These are phyloP conservation scores for Saturnispora sanitii DNA, from an alignment of 805 yeast species.

Conservation along the genomic window DNA sequence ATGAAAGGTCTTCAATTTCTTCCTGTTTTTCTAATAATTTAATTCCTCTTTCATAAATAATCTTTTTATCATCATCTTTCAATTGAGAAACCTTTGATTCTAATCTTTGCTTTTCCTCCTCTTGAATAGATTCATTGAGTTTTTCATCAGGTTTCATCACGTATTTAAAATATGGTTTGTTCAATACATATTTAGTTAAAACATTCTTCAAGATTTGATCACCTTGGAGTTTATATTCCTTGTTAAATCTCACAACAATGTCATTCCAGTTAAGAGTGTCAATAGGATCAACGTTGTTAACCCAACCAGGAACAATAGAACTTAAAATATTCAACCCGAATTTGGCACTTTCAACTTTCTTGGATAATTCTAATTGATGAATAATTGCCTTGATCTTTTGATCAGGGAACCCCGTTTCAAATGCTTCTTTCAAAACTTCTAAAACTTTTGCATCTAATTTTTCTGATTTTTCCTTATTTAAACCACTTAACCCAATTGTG, in stretches of 20 bases:
- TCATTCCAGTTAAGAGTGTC: constrained; percentile 55
- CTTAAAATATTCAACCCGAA: constrained; percentile 76
- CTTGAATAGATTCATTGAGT: constrained; percentile 40
- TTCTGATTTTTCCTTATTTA: constrained; percentile 37
- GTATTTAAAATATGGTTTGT: constrained; percentile 55
- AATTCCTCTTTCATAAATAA: constrained; percentile 51
- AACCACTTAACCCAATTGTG: constrained; percentile 79
- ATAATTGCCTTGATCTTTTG: constrained; percentile 73
- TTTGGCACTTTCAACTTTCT: constrained; percentile 81
- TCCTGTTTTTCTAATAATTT: constrained; percentile 54
- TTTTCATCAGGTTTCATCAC: constrained; percentile 62
- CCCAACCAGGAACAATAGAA: constrained; percentile 76
- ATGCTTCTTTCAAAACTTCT: constrained; percentile 36
- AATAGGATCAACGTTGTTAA: constrained; percentile 71
- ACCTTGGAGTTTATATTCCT: constrained; percentile 42
- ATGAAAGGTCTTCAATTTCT: constrained; percentile 60
- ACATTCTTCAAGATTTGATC: constrained; percentile 53
- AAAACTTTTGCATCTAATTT: constrained; percentile 39
- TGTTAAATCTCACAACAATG: constrained; percentile 48
- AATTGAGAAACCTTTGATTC: constrained; percentile 33
- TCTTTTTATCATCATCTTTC: constrained; percentile 44
- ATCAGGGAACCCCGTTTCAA: constrained; percentile 38
- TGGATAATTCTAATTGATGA: constrained; percentile 75
- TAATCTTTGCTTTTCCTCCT: constrained; percentile 51
- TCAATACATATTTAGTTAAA: constrained; percentile 42